These are phyloP conservation scores for Colletotrichum sp. DNA, from an alignment of 2,329 filamentous ascomycete genomes.

Conservation along the genomic window DNA sequence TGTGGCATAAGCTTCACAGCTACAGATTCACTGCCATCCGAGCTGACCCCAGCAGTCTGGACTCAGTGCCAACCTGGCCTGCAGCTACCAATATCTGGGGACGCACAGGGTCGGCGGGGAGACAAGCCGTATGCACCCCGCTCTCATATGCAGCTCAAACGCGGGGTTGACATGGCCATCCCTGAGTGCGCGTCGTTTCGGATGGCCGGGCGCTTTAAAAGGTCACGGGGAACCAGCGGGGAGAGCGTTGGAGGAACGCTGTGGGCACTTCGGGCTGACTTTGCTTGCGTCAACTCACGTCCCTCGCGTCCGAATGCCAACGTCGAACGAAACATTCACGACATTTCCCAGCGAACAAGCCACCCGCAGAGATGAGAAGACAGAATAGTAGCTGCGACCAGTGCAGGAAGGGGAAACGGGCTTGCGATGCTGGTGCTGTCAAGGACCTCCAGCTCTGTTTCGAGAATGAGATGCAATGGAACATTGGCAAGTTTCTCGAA, in stretches of 20 bases:
- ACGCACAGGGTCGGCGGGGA: slow-evolving; percentile 3
- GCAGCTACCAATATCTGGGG: background rate
- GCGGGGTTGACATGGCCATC: background rate
- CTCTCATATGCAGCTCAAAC: background rate
- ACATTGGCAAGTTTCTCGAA: background rate
- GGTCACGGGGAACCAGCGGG: background rate
- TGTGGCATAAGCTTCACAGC: background rate
- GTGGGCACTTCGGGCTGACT: background rate
- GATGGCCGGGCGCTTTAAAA: background rate
- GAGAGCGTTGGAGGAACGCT: background rate
- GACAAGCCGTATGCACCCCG: background rate
- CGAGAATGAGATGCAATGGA: background rate
- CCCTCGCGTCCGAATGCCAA: background rate
- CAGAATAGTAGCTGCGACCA: slow-evolving; percentile 29
- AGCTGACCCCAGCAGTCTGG: background rate
- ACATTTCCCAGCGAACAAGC: background rate
- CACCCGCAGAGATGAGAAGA: slow-evolving; percentile 11
- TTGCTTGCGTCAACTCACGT: background rate
- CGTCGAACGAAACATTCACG: background rate
- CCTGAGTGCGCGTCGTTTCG: background rate
- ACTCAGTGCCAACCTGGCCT: background rate
- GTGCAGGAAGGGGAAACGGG: slow-evolving; percentile 28
- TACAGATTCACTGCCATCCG: background rate
- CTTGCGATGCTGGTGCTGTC: slow-evolving; percentile 24
- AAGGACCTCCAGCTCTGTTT: slow-evolving; percentile 1